These are phyloP conservation scores for Akanthomyces muscarius DNA, from an alignment of 2,329 filamentous ascomycete genomes.

Conservation along the genomic window DNA sequence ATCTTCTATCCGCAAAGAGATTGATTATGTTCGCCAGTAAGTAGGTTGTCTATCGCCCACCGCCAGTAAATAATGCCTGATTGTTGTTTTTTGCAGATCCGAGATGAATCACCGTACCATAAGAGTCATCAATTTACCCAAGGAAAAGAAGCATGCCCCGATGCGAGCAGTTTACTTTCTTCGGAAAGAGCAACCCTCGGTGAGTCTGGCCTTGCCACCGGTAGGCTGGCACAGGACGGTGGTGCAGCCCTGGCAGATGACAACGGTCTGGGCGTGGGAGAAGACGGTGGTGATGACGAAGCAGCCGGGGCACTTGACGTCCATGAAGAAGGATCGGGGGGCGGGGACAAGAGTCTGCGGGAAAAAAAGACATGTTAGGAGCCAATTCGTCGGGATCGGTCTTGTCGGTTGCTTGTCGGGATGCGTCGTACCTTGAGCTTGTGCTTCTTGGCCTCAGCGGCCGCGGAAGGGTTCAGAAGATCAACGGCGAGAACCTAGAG, in stretches of 20 bases:
- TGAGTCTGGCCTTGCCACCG: slow-evolving; percentile 97
- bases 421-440: slow-evolving; percentile 87
- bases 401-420: slow-evolving; percentile 14
- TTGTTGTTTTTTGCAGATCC: slow-evolving; percentile 53
- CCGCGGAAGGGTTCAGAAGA: slow-evolving; percentile 97
- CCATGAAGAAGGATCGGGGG: slow-evolving; percentile 99
- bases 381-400: slow-evolving; percentile 19
- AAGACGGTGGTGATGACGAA: slow-evolving; percentile 99
- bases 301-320: slow-evolving; percentile 99
- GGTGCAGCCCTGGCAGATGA: slow-evolving; percentile 99
- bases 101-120: slow-evolving; percentile 51
- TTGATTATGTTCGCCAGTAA: slow-evolving; percentile 42
- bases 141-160: slow-evolving; percentile 44
- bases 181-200: slow-evolving; percentile 99
- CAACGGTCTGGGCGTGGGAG: slow-evolving; percentile 99
- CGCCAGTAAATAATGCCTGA: slow-evolving; percentile 34
- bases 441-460: slow-evolving; percentile 99
- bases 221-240: slow-evolving; percentile 99
- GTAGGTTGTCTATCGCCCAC: slow-evolving; percentile 47
- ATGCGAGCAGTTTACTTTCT: slow-evolving; percentile 78
- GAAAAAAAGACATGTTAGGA: slow-evolving; percentile 18
- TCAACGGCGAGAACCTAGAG: slow-evolving; percentile 98
- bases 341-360: slow-evolving; percentile 83
- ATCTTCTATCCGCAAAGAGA: slow-evolving; percentile 67
- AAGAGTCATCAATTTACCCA: slow-evolving; percentile 46